A percentile compares a stretch with the other conserved stretches of the same genome.
Conservation (phyloP, 371 early-diverging fungal species). For the Mucor racemosus region DNA sequence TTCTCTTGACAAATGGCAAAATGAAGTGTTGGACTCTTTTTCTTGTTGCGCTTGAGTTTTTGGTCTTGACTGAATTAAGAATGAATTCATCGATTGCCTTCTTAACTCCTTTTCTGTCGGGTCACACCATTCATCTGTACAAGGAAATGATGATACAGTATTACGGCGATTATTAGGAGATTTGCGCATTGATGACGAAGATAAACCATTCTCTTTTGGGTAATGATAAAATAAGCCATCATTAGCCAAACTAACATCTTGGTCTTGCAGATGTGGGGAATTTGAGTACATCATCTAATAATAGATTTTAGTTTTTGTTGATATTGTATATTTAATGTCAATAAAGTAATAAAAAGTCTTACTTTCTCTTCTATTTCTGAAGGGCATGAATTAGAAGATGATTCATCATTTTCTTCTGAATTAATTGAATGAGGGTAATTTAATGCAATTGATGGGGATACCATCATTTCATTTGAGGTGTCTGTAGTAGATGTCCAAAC, state of each 20-base stretch:
- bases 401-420: slow-evolving; percentile 5
- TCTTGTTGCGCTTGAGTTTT: slow-evolving; percentile 1
- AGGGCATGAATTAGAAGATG: not conserved
- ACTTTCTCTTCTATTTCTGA: not conserved
- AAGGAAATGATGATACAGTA: slow-evolving; percentile 12
- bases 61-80: not conserved
- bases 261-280: not conserved
- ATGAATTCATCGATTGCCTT: slow-evolving; percentile 16
- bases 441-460: not conserved
- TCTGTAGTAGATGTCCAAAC: not conserved
- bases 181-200: slow-evolving; percentile 14
- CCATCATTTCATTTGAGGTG: not conserved
- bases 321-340: too few species aligned
- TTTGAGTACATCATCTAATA: not conserved
- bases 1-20: slow-evolving; percentile 35
- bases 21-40: not conserved
- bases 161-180: slow-evolving; percentile 15
- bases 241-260: slow-evolving; percentile 86
- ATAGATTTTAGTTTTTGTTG: not conserved
- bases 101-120: slow-evolving; percentile 8
- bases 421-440: not conserved
- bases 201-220: not conserved
- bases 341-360: not conserved
- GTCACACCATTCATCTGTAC: not conserved
- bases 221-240: slow-evolving; percentile 63